A percentile compares a stretch with the other conserved stretches of the same genome.
Evolutionary conservation across 164 flowering plant genomes (phyloP).

Genomic region (Berberis thunbergii): DNA sequence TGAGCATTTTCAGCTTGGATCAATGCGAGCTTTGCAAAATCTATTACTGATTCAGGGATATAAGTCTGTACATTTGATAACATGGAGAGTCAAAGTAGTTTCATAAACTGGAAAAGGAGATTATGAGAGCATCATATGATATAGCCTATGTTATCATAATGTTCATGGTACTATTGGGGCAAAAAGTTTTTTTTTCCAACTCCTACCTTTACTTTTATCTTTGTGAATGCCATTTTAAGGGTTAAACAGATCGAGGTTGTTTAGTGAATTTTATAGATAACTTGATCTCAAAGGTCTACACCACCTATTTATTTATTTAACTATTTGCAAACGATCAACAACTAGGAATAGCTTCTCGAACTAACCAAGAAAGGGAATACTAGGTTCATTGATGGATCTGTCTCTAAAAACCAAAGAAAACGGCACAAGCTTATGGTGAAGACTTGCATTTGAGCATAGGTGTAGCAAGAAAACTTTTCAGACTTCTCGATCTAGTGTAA

Average conservation of each 20-base stretch:
- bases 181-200: too few species aligned
- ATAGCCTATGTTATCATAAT: background rate
- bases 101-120: too few species aligned
- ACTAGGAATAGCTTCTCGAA: background rate
- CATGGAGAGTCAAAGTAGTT: background rate
- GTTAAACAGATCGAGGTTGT: too few species aligned
- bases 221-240: too few species aligned
- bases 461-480: too few species aligned
- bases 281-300: too few species aligned
- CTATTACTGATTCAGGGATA: constrained; percentile 13
- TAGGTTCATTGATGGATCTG: background rate
- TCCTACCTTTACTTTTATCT: too few species aligned
- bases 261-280: too few species aligned
- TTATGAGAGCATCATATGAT: background rate
- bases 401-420: too few species aligned
- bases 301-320: background rate
- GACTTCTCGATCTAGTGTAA: too few species aligned
- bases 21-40: constrained; percentile 11
- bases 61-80: background rate
- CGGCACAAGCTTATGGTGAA: too few species aligned
- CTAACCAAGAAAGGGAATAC: background rate
- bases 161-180: background rate
- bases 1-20: constrained; percentile 9
- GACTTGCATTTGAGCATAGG: too few species aligned
- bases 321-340: background rate